These are phyloP conservation scores for Pestalotiopsis sp. DNA, from an alignment of 2,329 filamentous ascomycete genomes.

Conservation along the genomic window DNA sequence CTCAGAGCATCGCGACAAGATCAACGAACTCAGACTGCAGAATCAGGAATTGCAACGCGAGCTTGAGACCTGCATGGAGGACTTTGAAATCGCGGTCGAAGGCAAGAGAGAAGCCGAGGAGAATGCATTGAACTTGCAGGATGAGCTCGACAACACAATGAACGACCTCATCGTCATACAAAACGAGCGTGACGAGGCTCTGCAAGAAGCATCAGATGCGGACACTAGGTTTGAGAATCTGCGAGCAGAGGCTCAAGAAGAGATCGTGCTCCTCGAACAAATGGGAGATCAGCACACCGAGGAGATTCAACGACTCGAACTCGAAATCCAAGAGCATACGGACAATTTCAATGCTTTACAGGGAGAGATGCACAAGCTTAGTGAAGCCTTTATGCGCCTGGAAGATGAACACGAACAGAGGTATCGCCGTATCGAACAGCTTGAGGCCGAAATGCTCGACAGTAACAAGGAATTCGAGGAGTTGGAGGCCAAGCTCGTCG, in stretches of 20 bases:
- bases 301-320: slow-evolving; percentile 70
- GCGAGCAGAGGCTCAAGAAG: slow-evolving; percentile 65
- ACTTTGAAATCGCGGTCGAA: slow-evolving; percentile 75
- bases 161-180: slow-evolving; percentile 81
- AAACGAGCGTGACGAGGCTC: slow-evolving; percentile 82
- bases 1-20: slow-evolving; percentile 80
- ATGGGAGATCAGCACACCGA: slow-evolving; percentile 74
- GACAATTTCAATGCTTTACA: slow-evolving; percentile 93
- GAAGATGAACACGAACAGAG: slow-evolving; percentile 89
- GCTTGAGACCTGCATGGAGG: slow-evolving; percentile 76
- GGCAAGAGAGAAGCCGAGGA: slow-evolving; percentile 64
- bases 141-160: slow-evolving; percentile 78
- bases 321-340: slow-evolving; percentile 73
- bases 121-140: slow-evolving; percentile 66
- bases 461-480: slow-evolving; percentile 86
- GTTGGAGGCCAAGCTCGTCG: slow-evolving; percentile 80
- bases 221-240: slow-evolving; percentile 65
- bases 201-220: slow-evolving; percentile 65
- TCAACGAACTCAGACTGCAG: slow-evolving; percentile 83
- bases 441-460: slow-evolving; percentile 82
- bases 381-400: slow-evolving; percentile 80
- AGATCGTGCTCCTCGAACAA: slow-evolving; percentile 68
- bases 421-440: slow-evolving; percentile 75
- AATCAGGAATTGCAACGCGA: slow-evolving; percentile 88
- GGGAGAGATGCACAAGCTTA: slow-evolving; percentile 90